Evolutionary conservation across 2,329 filamentous ascomycete species (phyloP).

Genomic region (Elsinoe fawcettii): DNA sequence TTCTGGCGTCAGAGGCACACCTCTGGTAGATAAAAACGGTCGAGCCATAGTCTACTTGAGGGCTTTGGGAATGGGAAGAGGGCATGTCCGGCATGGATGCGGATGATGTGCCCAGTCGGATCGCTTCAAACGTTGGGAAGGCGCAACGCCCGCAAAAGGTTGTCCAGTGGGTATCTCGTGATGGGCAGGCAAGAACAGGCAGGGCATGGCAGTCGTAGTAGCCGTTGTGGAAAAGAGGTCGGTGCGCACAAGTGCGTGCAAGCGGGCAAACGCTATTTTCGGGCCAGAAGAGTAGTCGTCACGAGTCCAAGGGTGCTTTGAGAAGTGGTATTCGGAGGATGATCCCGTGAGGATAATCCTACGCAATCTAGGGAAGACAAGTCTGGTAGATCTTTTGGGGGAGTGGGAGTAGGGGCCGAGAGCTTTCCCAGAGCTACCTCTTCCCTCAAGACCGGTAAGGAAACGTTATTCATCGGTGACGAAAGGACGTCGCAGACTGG

Average conservation of each 20-base stretch:
- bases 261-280: conserved; percentile 13
- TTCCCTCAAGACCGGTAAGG: not conserved
- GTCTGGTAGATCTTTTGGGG: not conserved
- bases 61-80: not conserved
- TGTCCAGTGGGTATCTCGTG: conserved; percentile 1
- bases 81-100: not conserved
- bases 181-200: conserved; percentile 2
- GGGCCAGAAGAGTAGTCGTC: not conserved
- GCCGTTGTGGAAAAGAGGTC: conserved; percentile 14
- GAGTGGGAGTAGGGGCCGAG: not conserved
- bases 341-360: conserved; percentile 8
- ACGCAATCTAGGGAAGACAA: not conserved
- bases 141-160: not conserved
- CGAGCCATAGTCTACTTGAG: conserved; percentile 9
- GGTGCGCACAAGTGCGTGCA: conserved; percentile 11
- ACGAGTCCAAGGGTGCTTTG: not conserved
- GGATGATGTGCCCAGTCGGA: not conserved
- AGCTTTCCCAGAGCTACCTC: not conserved
- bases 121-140: not conserved
- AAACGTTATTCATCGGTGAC: not conserved
- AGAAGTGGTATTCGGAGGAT: not conserved
- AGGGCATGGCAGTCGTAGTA: not conserved
- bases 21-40: conserved; percentile 17
- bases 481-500: conserved; percentile 3
- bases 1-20: conserved; percentile 15